These are phyloP conservation scores for Ustilago sp. DNA, from an alignment of 1,284 basidiomycete species.

Conservation along the genomic window DNA sequence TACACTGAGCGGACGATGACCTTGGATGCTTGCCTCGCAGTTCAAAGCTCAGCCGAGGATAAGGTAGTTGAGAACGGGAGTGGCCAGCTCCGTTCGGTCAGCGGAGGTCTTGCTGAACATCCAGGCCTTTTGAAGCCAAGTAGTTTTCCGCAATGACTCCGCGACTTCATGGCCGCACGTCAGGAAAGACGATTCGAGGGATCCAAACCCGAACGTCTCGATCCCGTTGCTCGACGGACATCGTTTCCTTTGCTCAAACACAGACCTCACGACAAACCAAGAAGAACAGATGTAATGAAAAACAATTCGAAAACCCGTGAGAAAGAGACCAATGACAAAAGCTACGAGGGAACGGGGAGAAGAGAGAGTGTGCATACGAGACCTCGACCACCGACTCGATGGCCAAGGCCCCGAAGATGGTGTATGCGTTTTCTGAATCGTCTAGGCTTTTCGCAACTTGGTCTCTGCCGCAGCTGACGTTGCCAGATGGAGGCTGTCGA, in stretches of 20 bases:
- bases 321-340: slow-evolving; percentile 14
- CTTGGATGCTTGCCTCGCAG: too few species aligned
- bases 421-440: not conserved
- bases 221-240: not conserved
- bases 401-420: not conserved
- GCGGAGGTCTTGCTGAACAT: too few species aligned
- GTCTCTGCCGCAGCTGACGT: slow-evolving; percentile 24
- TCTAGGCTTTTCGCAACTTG: slow-evolving; percentile 25
- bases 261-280: not conserved
- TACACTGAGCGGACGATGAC: too few species aligned
- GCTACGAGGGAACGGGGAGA: not conserved
- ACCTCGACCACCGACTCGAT: not conserved
- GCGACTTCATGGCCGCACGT: too few species aligned
- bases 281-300: not conserved
- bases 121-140: too few species aligned
- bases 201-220: too few species aligned
- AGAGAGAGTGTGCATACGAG: slow-evolving; percentile 15
- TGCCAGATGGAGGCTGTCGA: slow-evolving; percentile 44
- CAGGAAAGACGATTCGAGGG: too few species aligned
- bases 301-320: not conserved
- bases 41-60: too few species aligned
- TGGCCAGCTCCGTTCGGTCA: too few species aligned
- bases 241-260: not conserved
- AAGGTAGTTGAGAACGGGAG: too few species aligned
- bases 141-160: too few species aligned